Conservation (phyloP, 345 rosid species). For the Syzygium jambos region DNA sequence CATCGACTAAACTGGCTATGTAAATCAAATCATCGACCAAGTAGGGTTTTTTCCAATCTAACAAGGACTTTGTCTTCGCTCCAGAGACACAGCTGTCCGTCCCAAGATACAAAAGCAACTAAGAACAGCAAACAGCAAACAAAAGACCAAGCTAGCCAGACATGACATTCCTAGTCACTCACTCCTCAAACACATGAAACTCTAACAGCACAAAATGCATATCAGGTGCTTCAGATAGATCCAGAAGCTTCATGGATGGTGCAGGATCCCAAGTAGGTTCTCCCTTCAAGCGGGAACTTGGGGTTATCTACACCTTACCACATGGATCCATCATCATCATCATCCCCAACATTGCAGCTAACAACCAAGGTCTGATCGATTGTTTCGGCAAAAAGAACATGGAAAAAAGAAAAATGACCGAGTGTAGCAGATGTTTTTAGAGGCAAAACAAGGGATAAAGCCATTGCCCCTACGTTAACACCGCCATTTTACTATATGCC, state of each 20-base stretch:
- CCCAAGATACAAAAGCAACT: neutral
- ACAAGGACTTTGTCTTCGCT: neutral
- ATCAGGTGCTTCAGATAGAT: constrained; percentile 16
- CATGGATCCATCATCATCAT: constrained; percentile 37
- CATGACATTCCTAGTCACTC: neutral
- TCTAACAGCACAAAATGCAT: constrained; percentile 2
- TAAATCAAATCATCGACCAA: neutral
- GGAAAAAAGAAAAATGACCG: neutral
- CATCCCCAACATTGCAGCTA: neutral
- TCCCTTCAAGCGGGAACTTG: constrained; percentile 7
- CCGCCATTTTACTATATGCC: constrained; percentile 28
- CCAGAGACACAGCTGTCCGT: neutral
- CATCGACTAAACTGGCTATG: neutral
- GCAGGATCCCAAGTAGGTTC: constrained; percentile 10
- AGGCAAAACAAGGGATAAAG: constrained; percentile 17
- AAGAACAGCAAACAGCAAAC: neutral
- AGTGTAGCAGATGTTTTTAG: constrained; percentile 29
- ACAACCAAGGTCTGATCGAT: neutral
- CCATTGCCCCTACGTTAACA: constrained; percentile 38
- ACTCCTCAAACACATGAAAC: neutral
- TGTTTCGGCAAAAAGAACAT: neutral
- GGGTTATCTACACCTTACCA: constrained; percentile 1
- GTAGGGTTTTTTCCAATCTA: neutral
- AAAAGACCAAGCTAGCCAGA: neutral
- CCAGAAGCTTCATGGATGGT: neutral